phyloP scores from a whole-genome alignment of 1,284 basidiomycete genomes.

The Kalmanozyma brasiliensis region DNA sequence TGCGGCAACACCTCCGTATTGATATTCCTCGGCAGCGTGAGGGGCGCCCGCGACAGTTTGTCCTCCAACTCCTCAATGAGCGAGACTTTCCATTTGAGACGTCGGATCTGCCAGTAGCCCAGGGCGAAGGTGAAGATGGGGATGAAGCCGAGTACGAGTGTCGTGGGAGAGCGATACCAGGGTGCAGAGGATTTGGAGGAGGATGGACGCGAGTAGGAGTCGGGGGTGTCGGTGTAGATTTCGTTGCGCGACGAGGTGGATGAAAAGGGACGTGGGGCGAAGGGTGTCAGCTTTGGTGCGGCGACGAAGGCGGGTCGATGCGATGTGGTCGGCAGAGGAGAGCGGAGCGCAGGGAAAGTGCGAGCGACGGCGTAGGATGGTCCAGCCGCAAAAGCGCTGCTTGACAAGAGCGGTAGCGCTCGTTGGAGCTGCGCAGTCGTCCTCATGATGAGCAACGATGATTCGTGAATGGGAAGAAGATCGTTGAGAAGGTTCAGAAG shows the following conservation, averaged over 20 bases:
- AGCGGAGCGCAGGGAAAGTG: not conserved
- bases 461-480: not conserved
- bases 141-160: conserved; percentile 81
- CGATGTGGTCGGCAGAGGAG: not conserved
- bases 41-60: conserved; percentile 83
- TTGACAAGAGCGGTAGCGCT: conserved; percentile 2
- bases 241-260: conserved; percentile 11
- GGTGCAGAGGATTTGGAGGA: conserved; percentile 19
- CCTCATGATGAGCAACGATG: conserved; percentile 9
- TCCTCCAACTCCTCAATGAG: conserved; percentile 94
- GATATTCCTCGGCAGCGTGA: conserved; percentile 82
- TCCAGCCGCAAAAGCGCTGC: conserved; percentile 1
- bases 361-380: conserved; percentile 10
- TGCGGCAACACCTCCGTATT: conserved; percentile 71
- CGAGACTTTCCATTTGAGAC: conserved; percentile 92
- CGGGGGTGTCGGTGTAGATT: conserved; percentile 29
- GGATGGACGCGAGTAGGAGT: conserved; percentile 25
- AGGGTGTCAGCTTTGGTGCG: not conserved
- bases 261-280: conserved; percentile 6
- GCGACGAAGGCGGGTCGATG: not conserved
- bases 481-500: not conserved
- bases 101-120: conserved; percentile 89
- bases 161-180: conserved; percentile 62
- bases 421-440: conserved; percentile 14
- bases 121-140: conserved; percentile 91